Conservation (phyloP, 1,284 basidiomycete species). For the Malassezia furfur region DNA sequence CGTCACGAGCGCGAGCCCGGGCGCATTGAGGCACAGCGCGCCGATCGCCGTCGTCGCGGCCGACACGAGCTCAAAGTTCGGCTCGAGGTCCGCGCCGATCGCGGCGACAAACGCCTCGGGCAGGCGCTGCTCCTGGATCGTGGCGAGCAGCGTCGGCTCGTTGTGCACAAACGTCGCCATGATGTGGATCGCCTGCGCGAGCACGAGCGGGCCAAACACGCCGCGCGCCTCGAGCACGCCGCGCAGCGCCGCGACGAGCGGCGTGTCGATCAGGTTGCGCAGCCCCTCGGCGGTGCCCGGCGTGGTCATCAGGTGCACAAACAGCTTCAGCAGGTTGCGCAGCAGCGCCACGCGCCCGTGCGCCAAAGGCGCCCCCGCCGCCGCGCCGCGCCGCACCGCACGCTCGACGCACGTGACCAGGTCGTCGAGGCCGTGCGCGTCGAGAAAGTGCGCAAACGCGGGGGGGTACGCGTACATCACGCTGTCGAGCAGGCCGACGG, state of each 20-base stretch:
- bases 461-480: constrained; percentile 80
- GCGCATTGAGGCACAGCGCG: constrained; percentile 85
- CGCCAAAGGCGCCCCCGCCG: constrained; percentile 13
- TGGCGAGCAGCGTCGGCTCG: constrained; percentile 84
- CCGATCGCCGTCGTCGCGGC: constrained; percentile 92
- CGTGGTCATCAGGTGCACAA: constrained; percentile 91
- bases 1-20: constrained; percentile 72
- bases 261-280: constrained; percentile 84
- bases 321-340: constrained; percentile 81
- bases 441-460: constrained; percentile 77
- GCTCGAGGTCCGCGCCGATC: constrained; percentile 71
- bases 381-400: constrained; percentile 24
- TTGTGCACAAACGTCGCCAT: constrained; percentile 98
- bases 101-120: constrained; percentile 81
- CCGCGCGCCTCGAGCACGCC: constrained; percentile 72
- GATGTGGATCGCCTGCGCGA: constrained; percentile 75
- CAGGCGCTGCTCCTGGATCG: constrained; percentile 82
- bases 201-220: constrained; percentile 76
- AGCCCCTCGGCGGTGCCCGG: constrained; percentile 81
- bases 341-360: constrained; percentile 54
- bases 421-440: constrained; percentile 71
- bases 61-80: constrained; percentile 63
- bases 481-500: constrained; percentile 83
- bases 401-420: constrained; percentile 60
- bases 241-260: constrained; percentile 75